phyloP scores from a whole-genome alignment of 768 basidiomycete species.

The Tricholoma sp. region DNA sequence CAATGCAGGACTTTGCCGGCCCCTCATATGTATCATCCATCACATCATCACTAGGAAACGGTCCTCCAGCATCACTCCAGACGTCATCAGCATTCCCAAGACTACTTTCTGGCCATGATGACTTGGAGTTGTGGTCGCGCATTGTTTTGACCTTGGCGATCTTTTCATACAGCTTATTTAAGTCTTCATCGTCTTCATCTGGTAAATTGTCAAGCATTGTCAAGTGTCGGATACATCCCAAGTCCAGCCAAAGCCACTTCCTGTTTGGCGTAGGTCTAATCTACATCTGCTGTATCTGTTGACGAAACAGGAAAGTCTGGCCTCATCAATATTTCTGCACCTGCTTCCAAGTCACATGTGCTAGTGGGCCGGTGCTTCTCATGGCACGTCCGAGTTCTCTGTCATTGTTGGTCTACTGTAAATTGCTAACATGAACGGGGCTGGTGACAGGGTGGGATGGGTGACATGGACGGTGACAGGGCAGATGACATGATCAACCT shows the following conservation, averaged over 20 bases:
- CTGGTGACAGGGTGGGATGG: no score
- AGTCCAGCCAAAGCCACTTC: conserved; percentile 88
- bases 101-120: conserved; percentile 83
- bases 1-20: conserved; percentile 65
- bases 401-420: no score
- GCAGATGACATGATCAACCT: no score
- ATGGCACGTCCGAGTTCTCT: no score
- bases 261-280: conserved; percentile 96
- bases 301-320: conserved; percentile 76
- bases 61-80: conserved; percentile 87
- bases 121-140: conserved; percentile 71
- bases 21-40: conserved; percentile 94
- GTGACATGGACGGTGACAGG: no score
- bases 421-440: no score
- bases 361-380: no score
- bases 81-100: conserved; percentile 81
- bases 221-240: conserved; percentile 84
- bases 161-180: conserved; percentile 91
- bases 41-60: conserved; percentile 66
- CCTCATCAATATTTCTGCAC: conserved; percentile 52
- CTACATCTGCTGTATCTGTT: conserved; percentile 70
- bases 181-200: conserved; percentile 91
- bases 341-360: conserved; percentile 66
- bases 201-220: conserved; percentile 88
- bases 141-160: conserved; percentile 89